Evolutionary conservation across 208 protist genomes (phyloP).

Genomic region (Porcisia hertigi): DNA sequence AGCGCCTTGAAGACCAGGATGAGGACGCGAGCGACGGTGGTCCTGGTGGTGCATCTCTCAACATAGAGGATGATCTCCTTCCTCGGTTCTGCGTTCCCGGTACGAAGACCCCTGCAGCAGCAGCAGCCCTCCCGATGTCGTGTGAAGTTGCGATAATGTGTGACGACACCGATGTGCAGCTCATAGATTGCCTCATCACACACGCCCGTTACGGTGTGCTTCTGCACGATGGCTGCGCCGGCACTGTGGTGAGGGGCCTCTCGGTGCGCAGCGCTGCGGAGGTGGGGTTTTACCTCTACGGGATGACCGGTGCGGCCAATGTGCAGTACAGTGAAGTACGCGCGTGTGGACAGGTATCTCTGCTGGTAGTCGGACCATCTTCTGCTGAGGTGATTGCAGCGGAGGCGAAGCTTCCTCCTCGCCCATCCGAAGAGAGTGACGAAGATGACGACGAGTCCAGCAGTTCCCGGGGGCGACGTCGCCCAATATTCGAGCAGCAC

Average conservation of each 20-base stretch:
- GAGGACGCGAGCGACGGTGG: constrained; percentile 6
- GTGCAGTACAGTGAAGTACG: constrained; percentile 43
- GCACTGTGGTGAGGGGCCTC: constrained; percentile 31
- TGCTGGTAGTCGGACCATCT: constrained; percentile 62
- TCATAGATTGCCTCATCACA: constrained; percentile 67
- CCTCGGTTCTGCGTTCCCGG: constrained; percentile 43
- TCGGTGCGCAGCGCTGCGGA: constrained; percentile 59
- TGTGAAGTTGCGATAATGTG: constrained; percentile 71
- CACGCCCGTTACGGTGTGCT: constrained; percentile 63
- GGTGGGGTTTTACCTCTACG: constrained; percentile 67
- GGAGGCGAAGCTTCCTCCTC: constrained; percentile 18
- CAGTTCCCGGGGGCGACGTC: background rate
- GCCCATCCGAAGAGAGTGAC: constrained; percentile 52
- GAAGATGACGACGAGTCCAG: constrained; percentile 33
- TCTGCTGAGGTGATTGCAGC: constrained; percentile 35
- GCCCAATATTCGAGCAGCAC: constrained; percentile 55
- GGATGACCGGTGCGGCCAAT: constrained; percentile 40
- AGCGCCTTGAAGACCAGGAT: constrained; percentile 20
- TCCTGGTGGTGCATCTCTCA: constrained; percentile 5
- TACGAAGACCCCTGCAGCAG: constrained; percentile 4
- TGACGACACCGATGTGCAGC: constrained; percentile 70
- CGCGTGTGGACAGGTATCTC: constrained; percentile 60
- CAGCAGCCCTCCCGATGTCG: constrained; percentile 1
- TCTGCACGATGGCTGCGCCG: constrained; percentile 51
- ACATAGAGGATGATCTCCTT: constrained; percentile 28